Evolutionary conservation across 495 filamentous ascomycete genomes (phyloP).

Genomic region (Glutinoglossum americanum): DNA sequence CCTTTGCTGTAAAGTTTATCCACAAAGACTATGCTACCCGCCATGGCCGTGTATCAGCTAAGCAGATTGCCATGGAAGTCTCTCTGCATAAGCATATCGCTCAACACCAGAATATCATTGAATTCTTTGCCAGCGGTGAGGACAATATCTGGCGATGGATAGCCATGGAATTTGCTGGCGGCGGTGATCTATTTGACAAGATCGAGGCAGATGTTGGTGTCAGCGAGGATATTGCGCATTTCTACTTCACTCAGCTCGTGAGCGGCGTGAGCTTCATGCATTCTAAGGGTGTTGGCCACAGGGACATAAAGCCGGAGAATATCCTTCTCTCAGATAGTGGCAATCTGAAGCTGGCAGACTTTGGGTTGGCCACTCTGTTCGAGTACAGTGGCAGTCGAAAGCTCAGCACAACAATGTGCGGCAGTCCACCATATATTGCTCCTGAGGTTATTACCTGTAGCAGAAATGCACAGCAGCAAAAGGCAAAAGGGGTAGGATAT

Average conservation of each 20-base stretch:
- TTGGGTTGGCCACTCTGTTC: slow-evolving; percentile 87
- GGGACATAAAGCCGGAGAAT: slow-evolving; percentile 84
- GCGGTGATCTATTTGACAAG: slow-evolving; percentile 96
- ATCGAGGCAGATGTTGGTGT: slow-evolving; percentile 94
- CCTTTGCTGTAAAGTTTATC: slow-evolving; percentile 97
- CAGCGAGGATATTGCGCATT: slow-evolving; percentile 75
- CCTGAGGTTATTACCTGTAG: slow-evolving; percentile 59
- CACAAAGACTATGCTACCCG: slow-evolving; percentile 84
- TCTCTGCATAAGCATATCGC: slow-evolving; percentile 71
- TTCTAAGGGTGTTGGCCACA: slow-evolving; percentile 70
- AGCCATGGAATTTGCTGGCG: slow-evolving; percentile 90
- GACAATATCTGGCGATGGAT: slow-evolving; percentile 91
- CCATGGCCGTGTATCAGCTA: slow-evolving; percentile 68
- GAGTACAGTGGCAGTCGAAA: slow-evolving; percentile 66
- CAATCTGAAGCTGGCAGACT: slow-evolving; percentile 89
- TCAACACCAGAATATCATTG: slow-evolving; percentile 80
- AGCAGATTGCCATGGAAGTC: slow-evolving; percentile 76
- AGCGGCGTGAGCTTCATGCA: slow-evolving; percentile 88
- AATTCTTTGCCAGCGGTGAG: slow-evolving; percentile 72
- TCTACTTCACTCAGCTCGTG: slow-evolving; percentile 87
- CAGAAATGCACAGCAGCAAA: slow-evolving; percentile 7
- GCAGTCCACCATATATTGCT: slow-evolving; percentile 91
- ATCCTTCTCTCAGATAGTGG: slow-evolving; percentile 64
- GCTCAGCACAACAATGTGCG: slow-evolving; percentile 69
- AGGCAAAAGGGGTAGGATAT: slow-evolving; percentile 34